A percentile compares a stretch with the other conserved stretches of the same genome.
phyloP scores from a whole-genome alignment of 345 rosid species.

The Syzygium grande region DNA sequence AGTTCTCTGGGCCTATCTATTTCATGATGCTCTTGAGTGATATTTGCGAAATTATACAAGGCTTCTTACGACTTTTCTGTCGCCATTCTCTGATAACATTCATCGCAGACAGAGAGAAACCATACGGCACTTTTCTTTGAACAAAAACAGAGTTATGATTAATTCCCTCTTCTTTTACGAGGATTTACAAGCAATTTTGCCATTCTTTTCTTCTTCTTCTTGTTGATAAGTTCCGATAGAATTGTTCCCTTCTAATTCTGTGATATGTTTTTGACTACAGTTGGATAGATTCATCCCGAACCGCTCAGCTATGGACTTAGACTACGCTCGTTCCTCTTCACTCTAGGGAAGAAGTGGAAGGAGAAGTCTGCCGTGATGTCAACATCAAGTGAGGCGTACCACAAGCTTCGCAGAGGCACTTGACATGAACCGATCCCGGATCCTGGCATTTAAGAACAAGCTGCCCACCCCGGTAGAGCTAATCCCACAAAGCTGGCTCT shows the following conservation, averaged over 20 bases:
- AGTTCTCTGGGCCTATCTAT: too few relatives aligned
- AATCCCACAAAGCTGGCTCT: conserved; percentile 5
- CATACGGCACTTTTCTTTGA: too few relatives aligned
- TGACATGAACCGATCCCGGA: conserved; percentile 51
- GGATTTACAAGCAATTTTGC: too few relatives aligned
- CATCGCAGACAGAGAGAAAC: too few relatives aligned
- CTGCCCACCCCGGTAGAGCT: conserved; percentile 27
- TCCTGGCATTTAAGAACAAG: conserved; percentile 68
- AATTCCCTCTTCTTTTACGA: too few relatives aligned
- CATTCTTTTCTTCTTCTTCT: too few relatives aligned
- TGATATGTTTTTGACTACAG: background rate
- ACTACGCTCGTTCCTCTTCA: conserved; percentile 31
- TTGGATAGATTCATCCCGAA: conserved; percentile 46
- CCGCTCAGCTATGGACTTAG: conserved; percentile 36
- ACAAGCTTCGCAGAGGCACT: conserved; percentile 53
- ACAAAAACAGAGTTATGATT: too few relatives aligned
- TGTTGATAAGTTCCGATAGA: too few relatives aligned
- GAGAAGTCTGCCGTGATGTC: conserved; percentile 30
- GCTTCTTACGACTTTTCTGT: too few relatives aligned
- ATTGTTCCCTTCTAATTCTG: background rate
- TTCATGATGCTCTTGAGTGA: too few relatives aligned
- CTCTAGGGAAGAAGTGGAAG: conserved; percentile 32
- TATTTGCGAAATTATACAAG: too few relatives aligned
- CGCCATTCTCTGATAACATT: too few relatives aligned
- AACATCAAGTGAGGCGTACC: conserved; percentile 53